A percentile compares a stretch with the other conserved stretches of the same genome.
These are phyloP conservation scores for Lecanicillium sp. DNA, from an alignment of 2,329 filamentous ascomycete genomes.

Conservation along the genomic window DNA sequence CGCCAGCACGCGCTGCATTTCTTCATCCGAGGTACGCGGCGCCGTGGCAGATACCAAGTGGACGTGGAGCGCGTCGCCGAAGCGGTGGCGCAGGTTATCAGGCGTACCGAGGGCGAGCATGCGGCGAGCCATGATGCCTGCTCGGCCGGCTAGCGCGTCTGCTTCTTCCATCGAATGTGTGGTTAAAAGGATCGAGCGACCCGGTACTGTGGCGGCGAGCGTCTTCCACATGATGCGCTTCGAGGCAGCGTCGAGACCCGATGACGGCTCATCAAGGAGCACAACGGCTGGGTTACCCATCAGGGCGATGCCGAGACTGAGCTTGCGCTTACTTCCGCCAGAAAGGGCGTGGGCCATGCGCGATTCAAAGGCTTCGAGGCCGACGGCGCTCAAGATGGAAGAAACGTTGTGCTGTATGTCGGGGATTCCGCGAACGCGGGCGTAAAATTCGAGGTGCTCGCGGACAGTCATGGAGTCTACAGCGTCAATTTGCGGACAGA, in stretches of 20 bases:
- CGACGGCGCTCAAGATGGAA: constrained; percentile 73
- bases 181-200: constrained; percentile 77
- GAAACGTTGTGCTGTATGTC: constrained; percentile 70
- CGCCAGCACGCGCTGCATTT: constrained; percentile 55
- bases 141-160: constrained; percentile 74
- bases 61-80: constrained; percentile 72
- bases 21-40: constrained; percentile 60
- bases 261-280: constrained; percentile 81
- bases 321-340: constrained; percentile 89
- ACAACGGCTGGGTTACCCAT: constrained; percentile 88
- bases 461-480: constrained; percentile 85
- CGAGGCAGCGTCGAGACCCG: constrained; percentile 81
- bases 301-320: constrained; percentile 79
- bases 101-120: constrained; percentile 82
- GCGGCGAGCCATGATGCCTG: constrained; percentile 74
- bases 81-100: constrained; percentile 61
- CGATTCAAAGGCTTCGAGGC: constrained; percentile 59
- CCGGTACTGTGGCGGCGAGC: constrained; percentile 61
- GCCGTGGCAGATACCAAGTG: constrained; percentile 71
- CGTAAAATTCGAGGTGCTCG: constrained; percentile 85
- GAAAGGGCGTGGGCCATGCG: constrained; percentile 74
- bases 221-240: constrained; percentile 94
- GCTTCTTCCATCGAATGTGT: constrained; percentile 96
- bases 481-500: constrained; percentile 82
- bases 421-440: constrained; percentile 68